Evolutionary conservation across 2,329 filamentous ascomycete genomes (phyloP).

Genomic region (Metarhizium sp.): DNA sequence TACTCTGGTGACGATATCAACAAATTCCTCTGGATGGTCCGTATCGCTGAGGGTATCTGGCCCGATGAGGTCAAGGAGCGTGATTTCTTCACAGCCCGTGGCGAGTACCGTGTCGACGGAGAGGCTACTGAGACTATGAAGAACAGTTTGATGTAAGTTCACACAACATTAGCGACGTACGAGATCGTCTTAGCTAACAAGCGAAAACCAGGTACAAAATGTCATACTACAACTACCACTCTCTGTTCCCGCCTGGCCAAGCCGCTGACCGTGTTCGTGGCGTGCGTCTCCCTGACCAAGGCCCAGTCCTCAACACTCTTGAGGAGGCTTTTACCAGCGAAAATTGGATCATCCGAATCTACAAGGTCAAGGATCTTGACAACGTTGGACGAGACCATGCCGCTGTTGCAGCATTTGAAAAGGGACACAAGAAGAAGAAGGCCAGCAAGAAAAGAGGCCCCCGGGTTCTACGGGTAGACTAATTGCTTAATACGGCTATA

Average conservation of each 20-base stretch:
- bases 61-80: constrained; percentile 98
- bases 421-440: constrained; percentile 79
- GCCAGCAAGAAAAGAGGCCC: constrained; percentile 61
- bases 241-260: constrained; percentile 85
- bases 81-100: constrained; percentile 85
- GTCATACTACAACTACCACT: constrained; percentile 97
- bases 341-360: constrained; percentile 99
- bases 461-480: constrained; percentile 63
- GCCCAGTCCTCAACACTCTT: constrained; percentile 76
- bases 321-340: constrained; percentile 98
- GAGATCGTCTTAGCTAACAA: background rate
- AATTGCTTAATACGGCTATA: constrained; percentile 15
- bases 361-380: constrained; percentile 99
- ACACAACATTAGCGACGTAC: background rate
- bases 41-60: constrained; percentile 98
- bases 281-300: constrained; percentile 68
- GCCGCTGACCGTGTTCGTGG: constrained; percentile 84
- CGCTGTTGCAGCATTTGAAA: constrained; percentile 58
- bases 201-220: constrained; percentile 83
- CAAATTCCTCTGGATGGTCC: constrained; percentile 99
- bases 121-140: constrained; percentile 93
- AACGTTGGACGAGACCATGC: constrained; percentile 87
- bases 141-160: constrained; percentile 92
- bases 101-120: constrained; percentile 93
- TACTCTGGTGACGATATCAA: constrained; percentile 99